Evolutionary conservation across 1,139 yeast species (phyloP).

Genomic region (Sugiyamaella sp.): DNA sequence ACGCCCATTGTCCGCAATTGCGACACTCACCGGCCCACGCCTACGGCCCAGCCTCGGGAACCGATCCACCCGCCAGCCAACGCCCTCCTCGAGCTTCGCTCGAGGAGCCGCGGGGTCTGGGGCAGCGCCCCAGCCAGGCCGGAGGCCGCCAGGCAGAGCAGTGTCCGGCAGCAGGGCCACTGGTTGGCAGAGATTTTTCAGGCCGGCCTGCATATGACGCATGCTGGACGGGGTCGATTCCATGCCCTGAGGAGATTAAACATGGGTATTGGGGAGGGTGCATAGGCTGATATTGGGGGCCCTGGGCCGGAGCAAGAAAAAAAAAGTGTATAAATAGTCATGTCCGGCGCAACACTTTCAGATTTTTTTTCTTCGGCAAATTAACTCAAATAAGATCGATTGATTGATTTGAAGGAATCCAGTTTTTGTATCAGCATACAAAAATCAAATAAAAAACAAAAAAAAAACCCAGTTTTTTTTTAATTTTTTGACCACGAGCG

Average conservation of each 20-base stretch:
- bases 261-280: too few relatives aligned
- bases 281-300: neutral
- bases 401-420: neutral
- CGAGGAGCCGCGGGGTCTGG: neutral
- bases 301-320: too few relatives aligned
- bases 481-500: conserved; percentile 11
- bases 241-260: too few relatives aligned
- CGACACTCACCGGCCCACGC: too few relatives aligned
- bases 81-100: neutral
- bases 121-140: neutral
- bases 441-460: conserved; percentile 11
- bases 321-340: conserved; percentile 3
- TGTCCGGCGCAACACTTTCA: neutral
- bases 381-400: conserved; percentile 8
- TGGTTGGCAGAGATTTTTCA: neutral
- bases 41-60: neutral
- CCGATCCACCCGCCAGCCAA: neutral
- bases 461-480: conserved; percentile 15
- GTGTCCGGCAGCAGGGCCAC: neutral
- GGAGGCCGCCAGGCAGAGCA: neutral
- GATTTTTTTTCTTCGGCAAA: neutral
- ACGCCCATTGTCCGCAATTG: too few relatives aligned
- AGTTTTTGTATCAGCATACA: neutral
- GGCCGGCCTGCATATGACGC: too few relatives aligned
- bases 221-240: too few relatives aligned